phyloP scores from a whole-genome alignment of 2,329 filamentous ascomycete genomes.

The Monilinia laxa region DNA sequence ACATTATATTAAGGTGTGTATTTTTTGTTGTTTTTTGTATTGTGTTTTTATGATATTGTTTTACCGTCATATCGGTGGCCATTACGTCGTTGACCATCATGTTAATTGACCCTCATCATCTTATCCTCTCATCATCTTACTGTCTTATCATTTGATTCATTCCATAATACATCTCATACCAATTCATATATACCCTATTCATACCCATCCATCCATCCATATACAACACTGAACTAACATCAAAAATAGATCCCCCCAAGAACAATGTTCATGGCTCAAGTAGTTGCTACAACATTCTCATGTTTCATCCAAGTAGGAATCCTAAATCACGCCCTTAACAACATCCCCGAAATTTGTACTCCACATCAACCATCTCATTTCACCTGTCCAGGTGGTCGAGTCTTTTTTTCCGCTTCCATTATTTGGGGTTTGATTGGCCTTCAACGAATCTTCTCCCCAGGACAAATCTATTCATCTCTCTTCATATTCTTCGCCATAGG shows the following conservation, averaged over 20 bases:
- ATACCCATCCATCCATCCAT: too few species aligned
- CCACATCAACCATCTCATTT: conserved; percentile 55
- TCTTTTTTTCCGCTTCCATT: conserved; percentile 68
- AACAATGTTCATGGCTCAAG: conserved; percentile 44
- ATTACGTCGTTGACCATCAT: too few species aligned
- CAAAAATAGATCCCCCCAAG: conserved; percentile 29
- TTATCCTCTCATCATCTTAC: too few species aligned
- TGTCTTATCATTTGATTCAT: too few species aligned
- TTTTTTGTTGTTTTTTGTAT: too few species aligned
- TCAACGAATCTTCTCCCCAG: conserved; percentile 42
- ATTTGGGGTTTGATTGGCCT: conserved; percentile 76
- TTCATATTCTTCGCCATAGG: conserved; percentile 39
- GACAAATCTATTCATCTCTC: conserved; percentile 36
- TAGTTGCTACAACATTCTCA: conserved; percentile 60
- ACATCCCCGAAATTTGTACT: conserved; percentile 64
- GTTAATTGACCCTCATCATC: too few species aligned
- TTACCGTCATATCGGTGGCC: too few species aligned
- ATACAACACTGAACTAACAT: too few species aligned
- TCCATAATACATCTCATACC: too few species aligned
- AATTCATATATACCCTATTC: too few species aligned
- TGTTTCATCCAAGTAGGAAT: conserved; percentile 65
- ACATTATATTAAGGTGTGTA: conserved; percentile 49
- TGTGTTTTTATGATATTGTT: too few species aligned
- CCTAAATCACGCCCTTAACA: conserved; percentile 59
- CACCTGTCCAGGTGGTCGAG: conserved; percentile 51